phyloP scores from a whole-genome alignment of 345 rosid species.

The Citrus cavaleriei region DNA sequence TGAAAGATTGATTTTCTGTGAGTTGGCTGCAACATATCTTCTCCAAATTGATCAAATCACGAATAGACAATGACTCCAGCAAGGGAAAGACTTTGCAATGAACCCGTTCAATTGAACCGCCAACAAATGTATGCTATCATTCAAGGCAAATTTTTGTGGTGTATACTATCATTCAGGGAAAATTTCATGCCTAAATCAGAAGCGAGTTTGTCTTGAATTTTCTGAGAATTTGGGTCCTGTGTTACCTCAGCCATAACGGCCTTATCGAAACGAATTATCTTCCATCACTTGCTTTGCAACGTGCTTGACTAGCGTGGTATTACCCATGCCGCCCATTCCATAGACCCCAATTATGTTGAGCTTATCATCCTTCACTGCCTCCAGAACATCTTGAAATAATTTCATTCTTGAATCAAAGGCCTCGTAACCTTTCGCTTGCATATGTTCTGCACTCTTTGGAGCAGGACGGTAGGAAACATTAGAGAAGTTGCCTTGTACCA shows the following conservation, averaged over 20 bases:
- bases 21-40: too few relatives aligned
- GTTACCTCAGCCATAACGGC: conserved; percentile 3
- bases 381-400: background rate
- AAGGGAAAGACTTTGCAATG: too few relatives aligned
- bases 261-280: background rate
- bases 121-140: background rate
- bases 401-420: background rate
- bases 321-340: conserved; percentile 17
- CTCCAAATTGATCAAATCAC: too few relatives aligned
- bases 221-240: background rate
- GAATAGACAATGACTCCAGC: too few relatives aligned
- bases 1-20: too few relatives aligned
- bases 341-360: conserved; percentile 10
- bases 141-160: background rate
- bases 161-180: background rate
- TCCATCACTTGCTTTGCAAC: background rate
- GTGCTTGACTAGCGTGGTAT: background rate
- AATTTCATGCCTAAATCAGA: background rate
- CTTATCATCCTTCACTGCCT: background rate
- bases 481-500: too few relatives aligned
- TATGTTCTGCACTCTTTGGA: too few relatives aligned
- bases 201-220: conserved; percentile 8
- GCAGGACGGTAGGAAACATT: too few relatives aligned
- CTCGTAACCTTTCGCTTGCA: too few relatives aligned
- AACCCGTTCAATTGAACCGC: too few relatives aligned